Percentiles rank a stretch among this genome's conserved stretches.
These are phyloP conservation scores for Rhodosporidiobolus odoratus DNA, from an alignment of 768 basidiomycete species.

Conservation along the genomic window DNA sequence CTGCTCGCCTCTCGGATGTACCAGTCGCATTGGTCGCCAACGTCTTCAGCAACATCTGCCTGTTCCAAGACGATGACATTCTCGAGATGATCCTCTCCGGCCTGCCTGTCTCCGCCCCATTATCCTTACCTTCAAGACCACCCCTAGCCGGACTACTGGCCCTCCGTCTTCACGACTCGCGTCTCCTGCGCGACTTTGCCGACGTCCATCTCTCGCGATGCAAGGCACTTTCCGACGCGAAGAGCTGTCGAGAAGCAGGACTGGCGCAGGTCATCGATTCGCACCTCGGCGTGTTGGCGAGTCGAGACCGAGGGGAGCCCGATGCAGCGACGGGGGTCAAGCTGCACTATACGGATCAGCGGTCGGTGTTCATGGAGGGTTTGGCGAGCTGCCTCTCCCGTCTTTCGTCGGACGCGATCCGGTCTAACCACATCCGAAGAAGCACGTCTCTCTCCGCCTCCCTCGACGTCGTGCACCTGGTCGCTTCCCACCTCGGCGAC, in stretches of 20 bases:
- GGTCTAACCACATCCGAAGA: slow-evolving; percentile 10
- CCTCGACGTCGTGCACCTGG: slow-evolving; percentile 30
- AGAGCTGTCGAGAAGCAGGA: slow-evolving; percentile 54
- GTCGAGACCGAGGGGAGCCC: slow-evolving; percentile 44
- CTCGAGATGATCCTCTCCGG: slow-evolving; percentile 40
- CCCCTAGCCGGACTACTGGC: slow-evolving; percentile 53
- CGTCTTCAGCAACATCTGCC: slow-evolving; percentile 58
- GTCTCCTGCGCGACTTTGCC: slow-evolving; percentile 57
- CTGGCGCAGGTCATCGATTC: slow-evolving; percentile 49
- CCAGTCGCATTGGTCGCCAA: slow-evolving; percentile 59
- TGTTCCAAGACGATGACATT: slow-evolving; percentile 57
- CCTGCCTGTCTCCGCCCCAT: slow-evolving; percentile 46
- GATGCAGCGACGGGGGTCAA: slow-evolving; percentile 15
- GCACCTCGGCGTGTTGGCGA: slow-evolving; percentile 52
- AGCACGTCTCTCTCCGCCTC: background rate
- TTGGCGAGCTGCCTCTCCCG: slow-evolving; percentile 13
- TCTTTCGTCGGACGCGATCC: slow-evolving; percentile 26
- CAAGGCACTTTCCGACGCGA: slow-evolving; percentile 50
- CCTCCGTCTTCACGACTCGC: slow-evolving; percentile 54
- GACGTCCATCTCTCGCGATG: slow-evolving; percentile 60
- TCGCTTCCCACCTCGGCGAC: slow-evolving; percentile 32
- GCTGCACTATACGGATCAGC: slow-evolving; percentile 21
- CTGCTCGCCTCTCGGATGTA: slow-evolving; percentile 48
- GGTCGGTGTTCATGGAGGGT: slow-evolving; percentile 24
- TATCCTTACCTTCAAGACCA: slow-evolving; percentile 48